Conservation (phyloP, 331 rosid species). For the Malus hybrid region DNA sequence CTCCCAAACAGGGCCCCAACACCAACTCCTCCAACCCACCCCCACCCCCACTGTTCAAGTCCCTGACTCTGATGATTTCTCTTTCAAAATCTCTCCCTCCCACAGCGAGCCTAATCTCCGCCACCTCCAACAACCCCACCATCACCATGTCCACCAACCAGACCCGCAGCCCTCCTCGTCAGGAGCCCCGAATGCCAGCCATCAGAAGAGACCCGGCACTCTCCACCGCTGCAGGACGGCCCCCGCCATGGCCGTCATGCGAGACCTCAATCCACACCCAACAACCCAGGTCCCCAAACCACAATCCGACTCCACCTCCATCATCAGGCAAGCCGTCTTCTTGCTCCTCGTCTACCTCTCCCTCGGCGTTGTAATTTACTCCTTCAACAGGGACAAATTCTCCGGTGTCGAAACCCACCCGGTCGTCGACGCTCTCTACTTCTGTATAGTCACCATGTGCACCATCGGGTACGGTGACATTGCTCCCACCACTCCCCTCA, state of each 20-base stretch:
- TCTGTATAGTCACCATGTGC: slow-evolving; percentile 76
- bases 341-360: slow-evolving; percentile 48
- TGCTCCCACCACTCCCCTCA: slow-evolving; percentile 45
- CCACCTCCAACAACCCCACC: slow-evolving; percentile 4
- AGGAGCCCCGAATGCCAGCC: not conserved
- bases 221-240: slow-evolving; percentile 71
- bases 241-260: slow-evolving; percentile 53
- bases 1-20: slow-evolving; percentile 29
- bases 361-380: slow-evolving; percentile 56
- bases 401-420: slow-evolving; percentile 68
- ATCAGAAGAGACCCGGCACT: slow-evolving; percentile 20
- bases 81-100: slow-evolving; percentile 17
- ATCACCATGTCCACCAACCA: not conserved
- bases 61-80: slow-evolving; percentile 8
- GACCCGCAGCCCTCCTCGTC: slow-evolving; percentile 21
- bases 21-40: slow-evolving; percentile 12
- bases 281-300: slow-evolving; percentile 40
- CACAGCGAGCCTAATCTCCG: slow-evolving; percentile 14
- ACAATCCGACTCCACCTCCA: slow-evolving; percentile 29
- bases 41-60: not conserved
- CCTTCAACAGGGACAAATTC: slow-evolving; percentile 48
- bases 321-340: slow-evolving; percentile 52
- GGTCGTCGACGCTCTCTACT: slow-evolving; percentile 69
- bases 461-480: slow-evolving; percentile 90
- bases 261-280: slow-evolving; percentile 29